Base-by-base conservation (phyloP, 371 early-diverging fungal species). In the Circinella minor region DNA sequence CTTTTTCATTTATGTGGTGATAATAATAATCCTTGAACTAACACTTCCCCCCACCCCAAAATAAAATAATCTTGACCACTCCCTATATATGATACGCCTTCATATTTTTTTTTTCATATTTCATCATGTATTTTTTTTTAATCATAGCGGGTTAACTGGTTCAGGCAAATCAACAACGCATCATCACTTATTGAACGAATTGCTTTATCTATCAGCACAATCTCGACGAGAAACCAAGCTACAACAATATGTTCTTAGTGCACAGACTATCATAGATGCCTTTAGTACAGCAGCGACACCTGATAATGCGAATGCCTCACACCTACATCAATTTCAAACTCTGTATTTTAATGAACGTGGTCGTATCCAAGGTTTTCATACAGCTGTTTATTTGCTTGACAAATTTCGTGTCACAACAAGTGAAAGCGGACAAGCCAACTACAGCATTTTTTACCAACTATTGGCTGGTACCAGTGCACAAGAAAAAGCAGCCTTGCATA, bases 391-490 rank as follows among this genome's bases (percentile, higher is more conserved):
- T 72, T 80, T 94, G 48, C 86, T 98, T 43, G 96, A 97, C 75
- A 89, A 92, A 48, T 82, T 84, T 67, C 86, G 93, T 59, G 84
- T 93, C 17, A 88, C 86, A 20, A 51, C 51, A 14, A 51, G 15
- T 17, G 51, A n/a, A n/a, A 15, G 7, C 20, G 86, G 82, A 60
- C 90, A 91, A 51, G 81, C 90, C 64, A 93, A 90, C 61, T 96
- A 93, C 76, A 89, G 95, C 75, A 84, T 95, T 34, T 95, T 97
- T 77, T 93, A 95, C 79, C 88, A 93, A 60, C 84, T 95, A 71
- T 82, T 85, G 75, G 89, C 76, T 65, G 88, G 91, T 9, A 81
- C 88, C 13, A 84, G 86, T 0, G 69, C 81, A 6, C 86, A 84
- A 62, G 90, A 91, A 72, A 86, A 89, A 64, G 77, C 74, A 60